Percentiles rank a stretch among this genome's conserved stretches.
These are phyloP conservation scores for Coprinellus aureogranulatus DNA, from an alignment of 768 basidiomycete species.

Conservation along the genomic window DNA sequence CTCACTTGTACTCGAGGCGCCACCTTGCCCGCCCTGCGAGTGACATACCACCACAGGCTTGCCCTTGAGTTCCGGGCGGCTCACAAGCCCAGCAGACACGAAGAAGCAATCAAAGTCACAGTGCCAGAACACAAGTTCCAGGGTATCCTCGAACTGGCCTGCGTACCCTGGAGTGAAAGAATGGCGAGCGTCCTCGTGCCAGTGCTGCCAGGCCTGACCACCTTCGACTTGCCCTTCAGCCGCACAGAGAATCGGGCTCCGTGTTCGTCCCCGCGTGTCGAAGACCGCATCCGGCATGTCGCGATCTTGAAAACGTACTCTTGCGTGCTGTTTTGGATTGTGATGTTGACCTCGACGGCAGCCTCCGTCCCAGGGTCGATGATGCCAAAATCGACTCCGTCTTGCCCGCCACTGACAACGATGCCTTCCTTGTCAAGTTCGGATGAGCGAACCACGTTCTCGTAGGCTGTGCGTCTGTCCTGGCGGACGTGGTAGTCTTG, in stretches of 20 bases:
- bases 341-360: slow-evolving; percentile 25
- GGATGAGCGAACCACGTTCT: slow-evolving; percentile 38
- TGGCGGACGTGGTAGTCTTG: slow-evolving; percentile 27
- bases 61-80: slow-evolving; percentile 76
- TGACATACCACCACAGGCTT: slow-evolving; percentile 96
- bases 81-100: slow-evolving; percentile 83
- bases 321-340: slow-evolving; percentile 21
- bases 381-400: slow-evolving; percentile 48
- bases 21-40: slow-evolving; percentile 75
- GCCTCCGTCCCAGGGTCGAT: slow-evolving; percentile 27
- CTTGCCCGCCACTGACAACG: slow-evolving; percentile 32
- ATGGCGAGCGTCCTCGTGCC: slow-evolving; percentile 24
- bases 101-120: slow-evolving; percentile 98
- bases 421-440: slow-evolving; percentile 49
- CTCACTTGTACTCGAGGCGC: slow-evolving; percentile 82
- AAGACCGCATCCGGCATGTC: slow-evolving; percentile 22
- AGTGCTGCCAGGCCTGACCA: slow-evolving; percentile 21
- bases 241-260: slow-evolving; percentile 31
- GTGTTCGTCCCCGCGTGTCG: slow-evolving; percentile 19
- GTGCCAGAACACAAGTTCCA: slow-evolving; percentile 61
- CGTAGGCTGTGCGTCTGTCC: slow-evolving; percentile 24
- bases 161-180: slow-evolving; percentile 32
- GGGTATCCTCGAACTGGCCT: slow-evolving; percentile 46
- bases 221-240: slow-evolving; percentile 28
- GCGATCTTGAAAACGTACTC: slow-evolving; percentile 19